Conservation (phyloP, 202 grass and related monocot genomes). For the Eragrostis tef region DNA sequence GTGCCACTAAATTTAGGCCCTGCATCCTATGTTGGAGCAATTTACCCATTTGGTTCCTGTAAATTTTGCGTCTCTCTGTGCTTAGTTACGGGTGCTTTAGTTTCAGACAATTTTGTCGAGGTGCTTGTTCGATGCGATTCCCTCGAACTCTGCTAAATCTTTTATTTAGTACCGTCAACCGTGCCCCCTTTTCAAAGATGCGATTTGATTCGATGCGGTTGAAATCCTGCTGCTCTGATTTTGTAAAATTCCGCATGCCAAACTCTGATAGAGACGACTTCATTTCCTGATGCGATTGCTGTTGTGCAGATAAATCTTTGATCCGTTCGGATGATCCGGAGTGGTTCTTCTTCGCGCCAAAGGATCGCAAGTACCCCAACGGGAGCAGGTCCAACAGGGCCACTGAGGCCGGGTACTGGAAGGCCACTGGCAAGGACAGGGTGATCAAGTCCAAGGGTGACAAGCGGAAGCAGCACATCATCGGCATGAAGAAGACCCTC, state of each 20-base stretch:
- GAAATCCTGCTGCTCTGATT: slow-evolving; percentile 3
- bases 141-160: slow-evolving; percentile 25
- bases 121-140: slow-evolving; percentile 53
- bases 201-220: slow-evolving; percentile 43
- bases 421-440: slow-evolving; percentile 91
- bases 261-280: slow-evolving; percentile 1
- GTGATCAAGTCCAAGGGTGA: slow-evolving; percentile 77
- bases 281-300: slow-evolving; percentile 9
- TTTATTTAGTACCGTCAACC: slow-evolving; percentile 29
- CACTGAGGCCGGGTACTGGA: slow-evolving; percentile 83
- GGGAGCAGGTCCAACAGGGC: slow-evolving; percentile 86
- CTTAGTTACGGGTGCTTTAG: neutral
- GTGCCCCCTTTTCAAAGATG: slow-evolving; percentile 44
- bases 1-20: neutral
- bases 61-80: neutral
- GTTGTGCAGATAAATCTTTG: slow-evolving; percentile 70
- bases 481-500: slow-evolving; percentile 98
- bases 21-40: neutral
- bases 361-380: slow-evolving; percentile 91
- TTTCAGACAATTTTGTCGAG: neutral
- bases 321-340: slow-evolving; percentile 84
- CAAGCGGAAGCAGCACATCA: slow-evolving; percentile 52
- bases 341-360: slow-evolving; percentile 98
- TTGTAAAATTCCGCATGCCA: slow-evolving; percentile 7
- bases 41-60: neutral